Evolutionary conservation across 1,284 basidiomycete species (phyloP).

Genomic region (Sanghuangporus weigelae): DNA sequence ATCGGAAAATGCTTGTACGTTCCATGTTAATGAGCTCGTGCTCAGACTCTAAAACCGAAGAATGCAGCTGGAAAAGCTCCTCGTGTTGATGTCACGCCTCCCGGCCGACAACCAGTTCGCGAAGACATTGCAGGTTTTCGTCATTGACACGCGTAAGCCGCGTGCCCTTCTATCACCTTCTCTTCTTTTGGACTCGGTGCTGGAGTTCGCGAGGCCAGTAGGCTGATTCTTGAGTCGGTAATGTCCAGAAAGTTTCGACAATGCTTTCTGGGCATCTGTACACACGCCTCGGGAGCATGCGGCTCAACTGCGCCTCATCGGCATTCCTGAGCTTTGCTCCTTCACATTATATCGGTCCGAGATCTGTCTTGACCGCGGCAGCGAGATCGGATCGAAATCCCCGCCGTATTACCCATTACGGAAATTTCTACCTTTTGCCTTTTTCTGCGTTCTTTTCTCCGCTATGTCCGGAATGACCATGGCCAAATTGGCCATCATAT

Average conservation of each 20-base stretch:
- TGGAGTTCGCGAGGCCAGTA: not conserved
- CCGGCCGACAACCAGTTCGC: conserved; percentile 32
- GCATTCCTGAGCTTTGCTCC: not conserved
- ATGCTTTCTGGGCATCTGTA: not conserved
- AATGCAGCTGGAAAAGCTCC: conserved; percentile 46
- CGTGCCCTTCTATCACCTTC: not conserved
- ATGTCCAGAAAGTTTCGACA: not conserved
- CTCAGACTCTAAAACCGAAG: not conserved
- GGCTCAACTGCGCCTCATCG: not conserved
- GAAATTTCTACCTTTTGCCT: too few relatives aligned
- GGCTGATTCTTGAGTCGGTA: not conserved
- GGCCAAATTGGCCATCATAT: too few relatives aligned
- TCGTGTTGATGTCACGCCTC: conserved; percentile 50
- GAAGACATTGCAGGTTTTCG: conserved; percentile 37
- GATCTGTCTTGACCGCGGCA: not conserved
- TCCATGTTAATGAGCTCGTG: not conserved
- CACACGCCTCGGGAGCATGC: too few relatives aligned
- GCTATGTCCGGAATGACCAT: too few relatives aligned
- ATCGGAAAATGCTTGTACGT: conserved; percentile 50
- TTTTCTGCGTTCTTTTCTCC: too few relatives aligned
- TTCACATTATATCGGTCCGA: not conserved
- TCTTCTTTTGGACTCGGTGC: not conserved
- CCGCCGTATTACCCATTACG: not conserved
- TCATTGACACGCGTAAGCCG: conserved; percentile 47
- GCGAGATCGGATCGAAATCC: not conserved